Percentiles rank a stretch among this genome's conserved stretches.
Evolutionary conservation across 2,329 filamentous ascomycete species (phyloP).

Genomic region (Microcera coccophila): DNA sequence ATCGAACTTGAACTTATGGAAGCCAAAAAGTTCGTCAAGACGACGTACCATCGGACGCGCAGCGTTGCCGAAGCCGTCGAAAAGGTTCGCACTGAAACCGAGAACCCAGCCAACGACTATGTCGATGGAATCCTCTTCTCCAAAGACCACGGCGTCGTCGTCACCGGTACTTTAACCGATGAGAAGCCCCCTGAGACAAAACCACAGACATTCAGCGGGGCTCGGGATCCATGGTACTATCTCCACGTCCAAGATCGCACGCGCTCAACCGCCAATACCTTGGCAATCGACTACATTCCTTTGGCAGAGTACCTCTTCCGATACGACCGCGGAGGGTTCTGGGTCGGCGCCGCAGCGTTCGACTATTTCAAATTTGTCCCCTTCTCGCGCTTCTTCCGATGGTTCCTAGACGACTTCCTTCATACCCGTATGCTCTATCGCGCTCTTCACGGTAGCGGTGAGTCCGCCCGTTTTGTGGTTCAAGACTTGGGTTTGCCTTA

Average conservation of each 20-base stretch:
- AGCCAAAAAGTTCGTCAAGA: constrained; percentile 58
- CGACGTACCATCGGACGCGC: constrained; percentile 55
- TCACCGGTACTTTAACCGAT: constrained; percentile 61
- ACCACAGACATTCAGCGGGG: constrained; percentile 54
- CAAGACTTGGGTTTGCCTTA: constrained; percentile 63
- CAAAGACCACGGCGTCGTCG: constrained; percentile 59
- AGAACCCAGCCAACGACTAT: constrained; percentile 55
- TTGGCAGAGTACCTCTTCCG: constrained; percentile 71
- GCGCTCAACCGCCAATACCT: constrained; percentile 19
- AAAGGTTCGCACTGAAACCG: constrained; percentile 47
- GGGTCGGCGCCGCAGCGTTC: constrained; percentile 65
- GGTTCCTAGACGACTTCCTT: constrained; percentile 67
- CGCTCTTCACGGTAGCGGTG: constrained; percentile 64
- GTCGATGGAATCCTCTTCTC: constrained; percentile 70
- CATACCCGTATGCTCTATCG: constrained; percentile 73
- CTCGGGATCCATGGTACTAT: constrained; percentile 73
- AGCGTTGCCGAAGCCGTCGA: constrained; percentile 46
- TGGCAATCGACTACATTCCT: constrained; percentile 55
- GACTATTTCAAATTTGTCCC: constrained; percentile 62
- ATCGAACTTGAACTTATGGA: constrained; percentile 61
- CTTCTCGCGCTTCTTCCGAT: constrained; percentile 62
- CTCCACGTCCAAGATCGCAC: constrained; percentile 58
- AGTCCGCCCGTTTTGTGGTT: constrained; percentile 61
- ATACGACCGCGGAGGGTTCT: constrained; percentile 72
- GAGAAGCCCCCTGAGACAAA: constrained; percentile 36